A percentile compares a stretch with the other conserved stretches of the same genome.
These are phyloP conservation scores for Penicillium paneum DNA, from an alignment of 2,329 filamentous ascomycete genomes.

Conservation along the genomic window DNA sequence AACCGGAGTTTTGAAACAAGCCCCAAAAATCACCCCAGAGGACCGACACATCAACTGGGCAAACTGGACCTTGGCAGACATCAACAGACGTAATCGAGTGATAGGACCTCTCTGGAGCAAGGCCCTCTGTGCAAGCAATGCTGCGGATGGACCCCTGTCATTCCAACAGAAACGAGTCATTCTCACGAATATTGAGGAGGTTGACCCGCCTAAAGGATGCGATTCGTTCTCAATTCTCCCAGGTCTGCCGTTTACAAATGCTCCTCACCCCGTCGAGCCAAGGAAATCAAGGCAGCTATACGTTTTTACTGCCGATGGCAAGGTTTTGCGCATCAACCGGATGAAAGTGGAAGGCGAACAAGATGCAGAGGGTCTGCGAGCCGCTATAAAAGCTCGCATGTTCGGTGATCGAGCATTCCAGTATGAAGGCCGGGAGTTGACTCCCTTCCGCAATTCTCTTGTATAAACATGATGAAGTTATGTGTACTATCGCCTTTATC, in stretches of 20 bases:
- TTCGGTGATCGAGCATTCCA: constrained; percentile 31
- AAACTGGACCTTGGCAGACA: constrained; percentile 52
- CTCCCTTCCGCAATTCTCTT: constrained; percentile 36
- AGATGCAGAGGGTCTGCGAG: constrained; percentile 34
- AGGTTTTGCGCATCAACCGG: constrained; percentile 34
- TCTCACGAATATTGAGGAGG: constrained; percentile 36
- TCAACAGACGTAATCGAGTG: constrained; percentile 57
- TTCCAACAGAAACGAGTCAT: constrained; percentile 38
- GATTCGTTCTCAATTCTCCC: constrained; percentile 30
- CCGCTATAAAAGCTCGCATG: constrained; percentile 42
- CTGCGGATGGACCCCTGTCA: constrained; percentile 13
- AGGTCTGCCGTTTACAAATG: constrained; percentile 38
- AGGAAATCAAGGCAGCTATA: constrained; percentile 31
- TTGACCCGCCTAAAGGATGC: constrained; percentile 25
- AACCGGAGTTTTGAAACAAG: constrained; percentile 48
- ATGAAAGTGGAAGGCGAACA: constrained; percentile 43
- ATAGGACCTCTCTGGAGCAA: constrained; percentile 66
- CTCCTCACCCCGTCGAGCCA: constrained; percentile 25
- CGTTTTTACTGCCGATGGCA: constrained; percentile 38
- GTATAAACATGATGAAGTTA: constrained; percentile 16
- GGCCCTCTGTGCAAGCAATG: constrained; percentile 27
- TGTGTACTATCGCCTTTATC: constrained; percentile 15
- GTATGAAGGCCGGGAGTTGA: constrained; percentile 25
- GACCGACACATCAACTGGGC: constrained; percentile 63
- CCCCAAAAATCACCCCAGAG: constrained; percentile 68